Evolutionary conservation across 2,329 filamentous ascomycete genomes (phyloP), one percentile per base, ranked within the genome.

Genomic region (Alternaria triticina): DNA sequence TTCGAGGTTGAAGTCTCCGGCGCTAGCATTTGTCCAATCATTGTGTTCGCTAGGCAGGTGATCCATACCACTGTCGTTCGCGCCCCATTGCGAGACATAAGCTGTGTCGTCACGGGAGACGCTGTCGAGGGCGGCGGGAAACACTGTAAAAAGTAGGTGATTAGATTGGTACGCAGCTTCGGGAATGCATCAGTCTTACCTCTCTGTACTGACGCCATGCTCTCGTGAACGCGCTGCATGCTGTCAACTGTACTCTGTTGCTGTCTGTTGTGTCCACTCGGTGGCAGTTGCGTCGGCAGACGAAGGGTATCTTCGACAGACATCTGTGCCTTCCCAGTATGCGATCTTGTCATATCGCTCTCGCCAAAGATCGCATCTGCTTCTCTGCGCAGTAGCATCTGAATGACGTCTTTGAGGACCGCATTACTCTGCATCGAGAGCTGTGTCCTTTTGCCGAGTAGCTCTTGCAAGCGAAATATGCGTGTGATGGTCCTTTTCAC

Each of bases 401-500:
- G 66, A 8, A 66, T 66, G 13, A 66, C 61, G 33, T 68, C 66
- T 33, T 64, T 68, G n/a, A 68, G 46, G 1, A 68, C 61, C n/a
- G 55, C 40, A 22, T 68, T 68, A 40, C 63, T 68, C 43, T 66
- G 66, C 46, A 64, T 61, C 6, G 66, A 66, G 3, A 68, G 46
- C 25, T 66, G 57, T 10, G 63, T 66, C 49, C 44, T 61, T 33
- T 68, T 68, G n/a, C 58, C 66, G 2, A 68, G 52, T 20, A 80
- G 66, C 44, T 82, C 77, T 25, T 82, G 81, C 2, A 83, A 61
- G 15, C 79, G 75, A 33, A 82, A 73, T n/a, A 82, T 82, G 4
- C 82, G 77, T 6, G 80, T 80, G 22, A 83, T 78, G 8, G 77
- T 80, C 33, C 81, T 76, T 61, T 84, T 83, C 1, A 80, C 77